A percentile compares a stretch with the other conserved stretches of the same genome.
Conservation (phyloP, 345 rosid species). For the Moricandia moricandioides region DNA sequence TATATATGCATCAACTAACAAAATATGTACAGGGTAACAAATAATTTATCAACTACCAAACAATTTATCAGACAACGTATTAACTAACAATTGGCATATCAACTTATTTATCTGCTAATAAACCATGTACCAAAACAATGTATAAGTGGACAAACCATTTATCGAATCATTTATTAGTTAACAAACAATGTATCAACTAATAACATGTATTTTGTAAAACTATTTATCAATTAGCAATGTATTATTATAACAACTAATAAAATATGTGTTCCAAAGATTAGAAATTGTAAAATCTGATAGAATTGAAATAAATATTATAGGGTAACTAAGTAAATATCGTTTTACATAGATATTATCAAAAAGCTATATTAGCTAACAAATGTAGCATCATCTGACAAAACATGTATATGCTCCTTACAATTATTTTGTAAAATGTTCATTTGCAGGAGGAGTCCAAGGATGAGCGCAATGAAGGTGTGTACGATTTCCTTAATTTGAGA, state of each 20-base stretch:
- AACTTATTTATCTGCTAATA: not conserved
- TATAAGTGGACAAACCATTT: not conserved
- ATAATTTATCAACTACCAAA: not conserved
- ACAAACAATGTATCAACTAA: not conserved
- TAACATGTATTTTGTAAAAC: not conserved
- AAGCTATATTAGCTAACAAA: too few relatives aligned
- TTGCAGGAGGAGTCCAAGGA: too few relatives aligned
- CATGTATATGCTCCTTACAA: too few relatives aligned
- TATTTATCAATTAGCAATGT: not conserved
- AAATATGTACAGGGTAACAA: not conserved
- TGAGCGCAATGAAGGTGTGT: too few relatives aligned
- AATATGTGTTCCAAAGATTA: not conserved
- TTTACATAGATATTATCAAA: not conserved
- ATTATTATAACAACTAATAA: too few relatives aligned
- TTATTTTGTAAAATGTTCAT: too few relatives aligned
- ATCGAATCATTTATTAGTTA: not conserved
- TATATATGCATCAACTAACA: too few relatives aligned
- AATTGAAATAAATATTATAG: not conserved
- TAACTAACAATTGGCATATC: too few relatives aligned
- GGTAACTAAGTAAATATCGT: not conserved
- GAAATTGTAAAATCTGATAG: not conserved
- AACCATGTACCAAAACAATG: not conserved
- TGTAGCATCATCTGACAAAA: too few relatives aligned
- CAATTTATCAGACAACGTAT: not conserved
- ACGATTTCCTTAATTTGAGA: too few relatives aligned